Evolutionary conservation across 1,284 basidiomycete species (phyloP).

Genomic region (Apiotrichum siamense): DNA sequence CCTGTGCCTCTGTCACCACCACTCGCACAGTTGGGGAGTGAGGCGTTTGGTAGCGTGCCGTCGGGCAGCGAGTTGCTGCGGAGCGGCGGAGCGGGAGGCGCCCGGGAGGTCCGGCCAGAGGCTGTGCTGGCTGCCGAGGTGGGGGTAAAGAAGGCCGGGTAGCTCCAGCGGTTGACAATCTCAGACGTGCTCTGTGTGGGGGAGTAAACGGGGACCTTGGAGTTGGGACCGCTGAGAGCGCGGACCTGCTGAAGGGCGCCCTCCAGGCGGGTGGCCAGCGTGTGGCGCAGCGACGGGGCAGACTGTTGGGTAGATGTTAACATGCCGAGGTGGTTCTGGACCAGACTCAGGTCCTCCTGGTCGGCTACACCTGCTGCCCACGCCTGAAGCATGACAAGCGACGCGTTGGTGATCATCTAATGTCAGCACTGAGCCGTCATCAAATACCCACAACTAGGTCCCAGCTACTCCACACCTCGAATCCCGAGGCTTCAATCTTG

Average conservation of each 20-base stretch:
- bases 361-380: constrained; percentile 12
- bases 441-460: constrained; percentile 15
- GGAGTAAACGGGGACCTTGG: not conserved
- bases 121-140: not conserved
- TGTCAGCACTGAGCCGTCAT: not conserved
- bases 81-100: not conserved
- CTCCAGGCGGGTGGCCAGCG: constrained; percentile 13
- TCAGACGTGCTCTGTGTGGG: not conserved
- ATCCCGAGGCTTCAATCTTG: constrained; percentile 16
- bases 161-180: not conserved
- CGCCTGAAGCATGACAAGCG: constrained; percentile 17
- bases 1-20: not conserved
- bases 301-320: constrained; percentile 18
- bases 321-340: constrained; percentile 20
- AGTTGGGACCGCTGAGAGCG: constrained; percentile 8
- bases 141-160: not conserved
- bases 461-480: constrained; percentile 25
- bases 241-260: constrained; percentile 17
- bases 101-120: not conserved
- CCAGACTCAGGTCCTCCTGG: constrained; percentile 17
- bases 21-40: not conserved
- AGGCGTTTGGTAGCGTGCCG: not conserved
- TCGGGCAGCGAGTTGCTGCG: too few relatives aligned
- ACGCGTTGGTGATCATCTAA: constrained; percentile 19
- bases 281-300: constrained; percentile 18